A percentile compares a stretch with the other conserved stretches of the same genome.
phyloP scores from a whole-genome alignment of 1,139 yeast species.

The Geotrichum carabidarum region DNA sequence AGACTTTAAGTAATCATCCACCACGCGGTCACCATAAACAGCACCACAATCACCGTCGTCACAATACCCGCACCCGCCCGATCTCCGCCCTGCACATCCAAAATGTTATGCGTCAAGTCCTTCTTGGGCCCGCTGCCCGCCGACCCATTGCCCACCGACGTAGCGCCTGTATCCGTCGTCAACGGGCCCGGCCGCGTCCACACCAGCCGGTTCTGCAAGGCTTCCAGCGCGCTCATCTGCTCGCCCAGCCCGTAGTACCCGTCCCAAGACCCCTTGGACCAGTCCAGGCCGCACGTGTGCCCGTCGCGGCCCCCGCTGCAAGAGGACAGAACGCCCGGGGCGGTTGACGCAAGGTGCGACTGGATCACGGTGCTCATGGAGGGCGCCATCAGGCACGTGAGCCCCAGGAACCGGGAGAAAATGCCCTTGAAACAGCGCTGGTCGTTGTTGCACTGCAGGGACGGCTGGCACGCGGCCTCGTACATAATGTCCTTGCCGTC shows the following conservation, averaged over 20 bases:
- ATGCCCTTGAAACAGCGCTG: constrained; percentile 87
- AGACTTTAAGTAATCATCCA: constrained; percentile 52
- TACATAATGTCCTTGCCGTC: constrained; percentile 54
- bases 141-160: constrained; percentile 37
- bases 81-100: constrained; percentile 44
- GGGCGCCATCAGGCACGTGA: constrained; percentile 71
- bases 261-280: constrained; percentile 73
- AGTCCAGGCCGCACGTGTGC: constrained; percentile 82
- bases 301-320: constrained; percentile 87
- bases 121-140: constrained; percentile 23
- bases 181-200: constrained; percentile 41
- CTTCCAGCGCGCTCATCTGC: constrained; percentile 83
- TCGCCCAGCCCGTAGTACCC: constrained; percentile 85
- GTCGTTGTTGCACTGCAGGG: constrained; percentile 67
- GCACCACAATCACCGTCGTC: constrained; percentile 63
- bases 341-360: constrained; percentile 54
- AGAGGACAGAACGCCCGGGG: constrained; percentile 72
- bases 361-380: constrained; percentile 51
- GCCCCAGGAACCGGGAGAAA: constrained; percentile 67
- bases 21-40: constrained; percentile 58
- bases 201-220: constrained; percentile 52
- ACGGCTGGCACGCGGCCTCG: constrained; percentile 76
- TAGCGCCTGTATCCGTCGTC: constrained; percentile 45
- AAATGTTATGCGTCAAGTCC: constrained; percentile 10
- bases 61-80: constrained; percentile 83